Base-by-base conservation (phyloP, 2,329 filamentous ascomycete genomes). In the Aureobasidium sp. region DNA sequence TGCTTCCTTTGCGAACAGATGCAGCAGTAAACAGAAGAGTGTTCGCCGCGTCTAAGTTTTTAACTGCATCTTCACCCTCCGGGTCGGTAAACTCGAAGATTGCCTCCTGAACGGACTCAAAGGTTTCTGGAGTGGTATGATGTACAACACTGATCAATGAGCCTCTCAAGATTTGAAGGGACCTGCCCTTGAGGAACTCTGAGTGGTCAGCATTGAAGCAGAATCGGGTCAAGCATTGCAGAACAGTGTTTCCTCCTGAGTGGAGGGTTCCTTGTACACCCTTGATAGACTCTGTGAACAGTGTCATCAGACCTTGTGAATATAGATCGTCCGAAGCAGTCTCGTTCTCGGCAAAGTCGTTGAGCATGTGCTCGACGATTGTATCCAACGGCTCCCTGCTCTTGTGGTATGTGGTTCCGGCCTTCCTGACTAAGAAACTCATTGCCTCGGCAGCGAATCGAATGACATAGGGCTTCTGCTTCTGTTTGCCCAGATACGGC, bases 371-470 rank as follows among this genome's bases (percentile, higher is more conserved):
- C 13, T 81, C 77, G 2, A 96, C 77, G n/a, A 97, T 86, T 13
- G 81, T 75, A 13, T 83, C 79, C 39, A 99, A 78, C 0, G 91
- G 85, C 30, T 80, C 83, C 54, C 76, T 75, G 66, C 93, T 88
- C 66, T 90, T 86, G 65, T 90, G 85, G 61, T 90, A 90, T 3
- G 86, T 83, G 16, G 88, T 83, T 2, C 89, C 92, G 7, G 92
- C 89, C 76, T 97, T 97, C 70, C 91, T 88, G 25, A 99, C 82
- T 25, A 99, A 79, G 70, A 97, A 99, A 67, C 92, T 96, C 77
- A 99, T 83, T 3, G 94, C 90, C 76, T 99, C 94, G 30, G 94
- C 94, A 13, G 93, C 90, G 74, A 97, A 99, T 60, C 92, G 86
- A 29, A 90, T 88, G 66, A 97, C 90, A 73, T 96, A 92, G 16